Conservation (phyloP, 73 alveolate genomes). For the Paramecium pentaurelia region DNA sequence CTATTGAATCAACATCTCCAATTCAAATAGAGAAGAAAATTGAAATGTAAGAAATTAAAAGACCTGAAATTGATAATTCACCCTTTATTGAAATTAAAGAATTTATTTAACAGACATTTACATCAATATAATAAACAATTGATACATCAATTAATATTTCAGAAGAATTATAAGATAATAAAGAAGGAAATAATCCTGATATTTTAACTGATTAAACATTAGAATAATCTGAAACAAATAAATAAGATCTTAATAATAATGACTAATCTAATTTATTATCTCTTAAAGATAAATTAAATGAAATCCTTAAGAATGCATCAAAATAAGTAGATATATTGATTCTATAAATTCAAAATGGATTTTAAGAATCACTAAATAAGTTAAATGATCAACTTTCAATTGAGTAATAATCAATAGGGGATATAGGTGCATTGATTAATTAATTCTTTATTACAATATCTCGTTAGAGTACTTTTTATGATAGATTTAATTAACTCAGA, state of each 20-base stretch:
- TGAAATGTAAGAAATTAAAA: constrained; percentile 6
- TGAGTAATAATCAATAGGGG: neutral
- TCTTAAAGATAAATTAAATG: neutral
- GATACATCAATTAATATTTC: neutral
- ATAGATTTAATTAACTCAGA: neutral
- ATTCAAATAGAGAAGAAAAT: neutral
- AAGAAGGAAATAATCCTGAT: neutral
- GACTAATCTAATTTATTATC: neutral
- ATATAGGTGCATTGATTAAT: neutral
- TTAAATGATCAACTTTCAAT: neutral
- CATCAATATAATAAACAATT: neutral
- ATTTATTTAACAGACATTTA: neutral
- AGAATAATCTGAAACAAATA: neutral
- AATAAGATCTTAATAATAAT: neutral
- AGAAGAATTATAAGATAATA: neutral
- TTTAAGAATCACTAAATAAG: neutral
- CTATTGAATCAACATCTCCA: neutral
- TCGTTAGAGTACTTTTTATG: neutral
- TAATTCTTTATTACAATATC: neutral
- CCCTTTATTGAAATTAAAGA: neutral
- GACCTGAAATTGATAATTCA: neutral
- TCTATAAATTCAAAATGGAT: neutral
- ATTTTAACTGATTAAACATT: neutral
- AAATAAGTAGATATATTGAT: neutral
- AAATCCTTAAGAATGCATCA: neutral